phyloP scores from a whole-genome alignment of 306 rosid genomes.

The Sophora flavescens region DNA sequence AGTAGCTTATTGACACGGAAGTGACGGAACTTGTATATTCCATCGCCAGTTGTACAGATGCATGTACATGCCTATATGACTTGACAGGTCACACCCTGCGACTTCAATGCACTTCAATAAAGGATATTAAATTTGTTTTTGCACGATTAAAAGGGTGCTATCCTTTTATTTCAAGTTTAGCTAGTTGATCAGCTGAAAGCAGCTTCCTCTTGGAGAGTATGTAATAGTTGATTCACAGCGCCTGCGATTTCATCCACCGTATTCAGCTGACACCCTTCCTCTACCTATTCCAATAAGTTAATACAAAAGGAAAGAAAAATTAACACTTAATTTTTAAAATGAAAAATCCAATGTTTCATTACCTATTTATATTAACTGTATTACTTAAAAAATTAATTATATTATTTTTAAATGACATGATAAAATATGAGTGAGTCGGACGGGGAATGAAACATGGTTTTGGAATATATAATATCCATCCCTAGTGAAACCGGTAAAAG shows the following conservation, averaged over 20 bases:
- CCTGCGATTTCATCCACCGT: constrained; percentile 83
- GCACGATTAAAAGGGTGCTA: constrained; percentile 24
- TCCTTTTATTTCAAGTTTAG: constrained; percentile 1
- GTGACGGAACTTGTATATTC: background rate
- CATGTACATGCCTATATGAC: constrained; percentile 34
- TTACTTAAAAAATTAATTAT: no score
- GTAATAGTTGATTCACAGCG: constrained; percentile 70
- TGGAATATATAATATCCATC: no score
- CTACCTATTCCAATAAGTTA: constrained; percentile 55
- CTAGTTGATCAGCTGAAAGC: constrained; percentile 46
- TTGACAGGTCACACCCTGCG: background rate
- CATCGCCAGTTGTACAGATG: constrained; percentile 19
- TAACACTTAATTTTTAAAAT: background rate
- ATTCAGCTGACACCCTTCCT: constrained; percentile 71
- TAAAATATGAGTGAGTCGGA: no score
- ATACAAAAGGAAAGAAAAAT: background rate
- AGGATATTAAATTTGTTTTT: background rate
- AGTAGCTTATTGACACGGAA: constrained; percentile 40
- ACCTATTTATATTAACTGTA: no score
- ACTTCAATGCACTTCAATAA: background rate
- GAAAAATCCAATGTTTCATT: no score
- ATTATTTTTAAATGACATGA: no score
- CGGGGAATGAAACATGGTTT: no score
- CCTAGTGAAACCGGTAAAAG: no score
- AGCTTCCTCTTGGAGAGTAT: constrained; percentile 60